Percentiles rank a stretch among this genome's conserved stretches.
Conservation (phyloP, 805 yeast genomes). For the Teunomyces stri region DNA sequence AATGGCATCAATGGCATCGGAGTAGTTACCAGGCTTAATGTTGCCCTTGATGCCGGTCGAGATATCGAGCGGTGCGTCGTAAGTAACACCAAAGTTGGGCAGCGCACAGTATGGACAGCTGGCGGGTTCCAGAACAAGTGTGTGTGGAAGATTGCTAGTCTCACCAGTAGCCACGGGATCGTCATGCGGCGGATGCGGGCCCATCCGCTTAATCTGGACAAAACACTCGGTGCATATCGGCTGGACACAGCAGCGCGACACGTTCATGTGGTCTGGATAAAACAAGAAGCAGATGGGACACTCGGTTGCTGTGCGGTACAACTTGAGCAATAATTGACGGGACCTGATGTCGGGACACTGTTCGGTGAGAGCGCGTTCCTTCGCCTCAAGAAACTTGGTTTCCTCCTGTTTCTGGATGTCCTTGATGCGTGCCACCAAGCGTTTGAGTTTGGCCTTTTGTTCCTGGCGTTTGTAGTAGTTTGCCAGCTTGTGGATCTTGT, state of each 20-base stretch:
- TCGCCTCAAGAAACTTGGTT: slow-evolving; percentile 28
- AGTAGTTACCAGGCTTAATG: slow-evolving; percentile 18
- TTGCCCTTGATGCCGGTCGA: slow-evolving; percentile 58
- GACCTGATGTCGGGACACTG: slow-evolving; percentile 31
- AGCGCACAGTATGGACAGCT: slow-evolving; percentile 93
- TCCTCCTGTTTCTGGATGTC: slow-evolving; percentile 35
- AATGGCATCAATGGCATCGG: background rate
- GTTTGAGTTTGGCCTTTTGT: slow-evolving; percentile 45
- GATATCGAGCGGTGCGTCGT: slow-evolving; percentile 57
- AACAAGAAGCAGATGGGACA: slow-evolving; percentile 94
- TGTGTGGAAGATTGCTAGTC: slow-evolving; percentile 43
- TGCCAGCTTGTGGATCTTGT: slow-evolving; percentile 51
- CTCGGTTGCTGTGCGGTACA: slow-evolving; percentile 71
- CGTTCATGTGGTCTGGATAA: slow-evolving; percentile 75
- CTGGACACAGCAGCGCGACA: slow-evolving; percentile 85
- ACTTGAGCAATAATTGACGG: slow-evolving; percentile 47
- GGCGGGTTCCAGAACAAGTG: slow-evolving; percentile 81
- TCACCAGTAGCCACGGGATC: slow-evolving; percentile 24
- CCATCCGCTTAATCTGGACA: slow-evolving; percentile 88
- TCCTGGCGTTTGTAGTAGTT: slow-evolving; percentile 49
- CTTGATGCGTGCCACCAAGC: slow-evolving; percentile 30
- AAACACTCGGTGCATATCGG: slow-evolving; percentile 96
- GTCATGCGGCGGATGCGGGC: slow-evolving; percentile 92
- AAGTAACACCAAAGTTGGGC: slow-evolving; percentile 79
- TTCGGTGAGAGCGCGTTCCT: slow-evolving; percentile 8